These are phyloP conservation scores for Blastocystis sp. DNA, from an alignment of 352 stramenopile species.

Conservation along the genomic window DNA sequence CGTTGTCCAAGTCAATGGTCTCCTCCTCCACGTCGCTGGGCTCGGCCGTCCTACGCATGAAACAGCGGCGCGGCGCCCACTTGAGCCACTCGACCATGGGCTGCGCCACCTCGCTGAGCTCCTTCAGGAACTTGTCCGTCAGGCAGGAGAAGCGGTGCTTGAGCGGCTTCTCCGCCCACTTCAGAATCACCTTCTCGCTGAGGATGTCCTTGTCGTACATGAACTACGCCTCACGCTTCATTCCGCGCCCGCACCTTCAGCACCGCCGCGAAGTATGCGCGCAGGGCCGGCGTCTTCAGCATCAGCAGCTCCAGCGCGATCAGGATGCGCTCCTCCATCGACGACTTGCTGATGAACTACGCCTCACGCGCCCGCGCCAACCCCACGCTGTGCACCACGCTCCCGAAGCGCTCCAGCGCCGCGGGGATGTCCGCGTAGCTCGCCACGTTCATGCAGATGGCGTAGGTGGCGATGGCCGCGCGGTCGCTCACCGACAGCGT, in stretches of 20 bases:
- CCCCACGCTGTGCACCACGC: conserved; percentile 77
- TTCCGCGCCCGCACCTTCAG: conserved; percentile 71
- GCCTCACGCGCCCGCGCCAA: conserved; percentile 77
- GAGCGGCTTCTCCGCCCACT: conserved; percentile 77
- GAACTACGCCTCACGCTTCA: conserved; percentile 71
- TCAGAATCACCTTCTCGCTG: conserved; percentile 78
- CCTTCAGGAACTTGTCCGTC: conserved; percentile 76
- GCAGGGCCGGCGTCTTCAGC: conserved; percentile 76
- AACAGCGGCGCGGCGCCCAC: background rate
- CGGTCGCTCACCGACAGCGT: conserved; percentile 79
- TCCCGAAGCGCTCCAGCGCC: conserved; percentile 79
- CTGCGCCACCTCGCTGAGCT: conserved; percentile 77
- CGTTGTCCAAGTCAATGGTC: background rate
- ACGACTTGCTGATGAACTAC: conserved; percentile 76
- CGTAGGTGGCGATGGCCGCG: conserved; percentile 81
- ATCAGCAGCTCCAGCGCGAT: conserved; percentile 70
- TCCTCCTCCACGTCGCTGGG: conserved; percentile 24
- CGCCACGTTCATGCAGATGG: conserved; percentile 77
- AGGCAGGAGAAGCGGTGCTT: conserved; percentile 81
- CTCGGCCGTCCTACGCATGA: conserved; percentile 24
- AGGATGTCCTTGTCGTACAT: conserved; percentile 81
- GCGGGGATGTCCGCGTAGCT: conserved; percentile 80
- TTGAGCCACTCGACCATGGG: conserved; percentile 82
- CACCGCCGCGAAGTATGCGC: conserved; percentile 79
- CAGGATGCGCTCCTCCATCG: conserved; percentile 46